Percentiles rank a stretch among this genome's conserved stretches.
These are phyloP conservation scores for Papiliotrema flavescens DNA, from an alignment of 1,284 basidiomycete species.

Conservation along the genomic window DNA sequence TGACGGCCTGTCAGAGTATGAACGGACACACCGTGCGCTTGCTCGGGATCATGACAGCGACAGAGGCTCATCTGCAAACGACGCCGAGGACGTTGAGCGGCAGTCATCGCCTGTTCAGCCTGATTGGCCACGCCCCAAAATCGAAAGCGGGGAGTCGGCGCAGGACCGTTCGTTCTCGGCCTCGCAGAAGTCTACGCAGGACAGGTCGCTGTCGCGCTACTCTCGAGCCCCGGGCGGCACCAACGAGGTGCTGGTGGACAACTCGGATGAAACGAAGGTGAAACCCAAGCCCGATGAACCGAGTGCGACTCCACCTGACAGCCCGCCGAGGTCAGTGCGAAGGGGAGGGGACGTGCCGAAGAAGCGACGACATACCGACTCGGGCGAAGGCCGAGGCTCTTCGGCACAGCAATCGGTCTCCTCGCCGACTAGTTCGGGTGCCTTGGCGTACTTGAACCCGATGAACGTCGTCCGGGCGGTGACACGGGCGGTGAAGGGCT, in stretches of 20 bases:
- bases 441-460: too few species aligned
- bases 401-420: too few species aligned
- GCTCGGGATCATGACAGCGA: neutral
- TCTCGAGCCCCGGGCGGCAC: neutral
- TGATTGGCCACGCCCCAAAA: neutral
- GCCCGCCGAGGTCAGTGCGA: too few species aligned
- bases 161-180: neutral
- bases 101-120: neutral
- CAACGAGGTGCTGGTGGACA: neutral
- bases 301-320: too few species aligned
- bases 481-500: too few species aligned
- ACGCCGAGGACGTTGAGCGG: neutral
- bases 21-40: neutral
- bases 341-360: too few species aligned
- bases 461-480: too few species aligned
- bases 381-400: too few species aligned
- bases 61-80: neutral
- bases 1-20: neutral
- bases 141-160: neutral
- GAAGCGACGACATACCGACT: too few species aligned
- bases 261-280: neutral
- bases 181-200: neutral
- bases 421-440: too few species aligned
- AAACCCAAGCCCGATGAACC: too few species aligned
- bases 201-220: neutral